Conservation (phyloP, 176 grass and related monocot species). For the Phoenix dactylifera region DNA sequence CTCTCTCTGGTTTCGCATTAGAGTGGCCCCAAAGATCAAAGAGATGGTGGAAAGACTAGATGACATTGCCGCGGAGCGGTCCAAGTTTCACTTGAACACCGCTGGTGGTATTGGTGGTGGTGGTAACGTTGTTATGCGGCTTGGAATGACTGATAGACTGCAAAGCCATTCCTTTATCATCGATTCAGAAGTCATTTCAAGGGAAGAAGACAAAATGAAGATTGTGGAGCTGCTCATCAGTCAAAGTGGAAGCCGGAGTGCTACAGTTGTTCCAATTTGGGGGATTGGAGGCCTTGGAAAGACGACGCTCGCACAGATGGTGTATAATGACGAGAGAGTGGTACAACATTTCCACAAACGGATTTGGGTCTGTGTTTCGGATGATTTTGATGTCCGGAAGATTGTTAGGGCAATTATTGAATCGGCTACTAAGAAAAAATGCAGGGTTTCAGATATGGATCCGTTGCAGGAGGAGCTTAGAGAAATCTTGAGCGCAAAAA, state of each 20-base stretch:
- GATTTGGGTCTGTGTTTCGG: conserved; percentile 34
- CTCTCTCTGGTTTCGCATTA: background rate
- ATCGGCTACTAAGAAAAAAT: background rate
- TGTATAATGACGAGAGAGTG: conserved; percentile 15
- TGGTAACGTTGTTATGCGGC: too few relatives aligned
- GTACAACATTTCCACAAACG: conserved; percentile 14
- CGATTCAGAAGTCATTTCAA: conserved; percentile 15
- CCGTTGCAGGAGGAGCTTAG: background rate
- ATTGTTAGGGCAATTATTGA: conserved; percentile 19
- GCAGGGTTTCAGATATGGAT: background rate
- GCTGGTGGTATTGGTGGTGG: too few relatives aligned
- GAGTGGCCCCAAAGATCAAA: background rate
- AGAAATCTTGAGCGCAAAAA: background rate
- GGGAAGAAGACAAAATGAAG: conserved; percentile 24
- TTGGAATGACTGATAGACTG: too few relatives aligned
- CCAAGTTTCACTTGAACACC: background rate
- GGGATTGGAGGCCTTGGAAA: conserved; percentile 47
- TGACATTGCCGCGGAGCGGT: background rate
- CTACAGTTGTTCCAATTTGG: conserved; percentile 22
- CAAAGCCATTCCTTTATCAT: conserved; percentile 10
- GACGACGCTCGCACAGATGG: conserved; percentile 31
- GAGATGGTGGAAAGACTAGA: background rate
- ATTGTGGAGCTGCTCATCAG: conserved; percentile 11
- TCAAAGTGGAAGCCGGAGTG: background rate
- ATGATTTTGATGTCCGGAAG: conserved; percentile 9